Conservation (phyloP, 805 yeast genomes). For the Kodamaea kakaduensis region DNA sequence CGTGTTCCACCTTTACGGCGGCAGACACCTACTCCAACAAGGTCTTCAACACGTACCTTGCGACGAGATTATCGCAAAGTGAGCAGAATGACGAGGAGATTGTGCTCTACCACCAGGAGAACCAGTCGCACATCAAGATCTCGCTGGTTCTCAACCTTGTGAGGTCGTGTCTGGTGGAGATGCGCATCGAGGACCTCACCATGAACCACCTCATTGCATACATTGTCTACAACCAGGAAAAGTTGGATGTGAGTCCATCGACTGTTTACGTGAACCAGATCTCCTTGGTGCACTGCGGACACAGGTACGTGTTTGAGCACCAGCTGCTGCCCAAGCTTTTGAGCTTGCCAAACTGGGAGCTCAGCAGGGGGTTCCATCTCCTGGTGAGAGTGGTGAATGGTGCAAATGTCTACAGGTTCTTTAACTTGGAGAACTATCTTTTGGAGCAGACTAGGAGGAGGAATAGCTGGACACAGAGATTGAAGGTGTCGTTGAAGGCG, state of each 20-base stretch:
- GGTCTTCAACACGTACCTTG: constrained; percentile 10
- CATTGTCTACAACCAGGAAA: constrained; percentile 14
- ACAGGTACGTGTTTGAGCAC: constrained; percentile 5
- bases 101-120: constrained; percentile 11
- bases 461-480: neutral
- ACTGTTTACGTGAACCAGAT: constrained; percentile 17
- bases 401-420: constrained; percentile 12
- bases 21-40: constrained; percentile 10
- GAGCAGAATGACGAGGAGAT: constrained; percentile 8
- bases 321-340: constrained; percentile 3
- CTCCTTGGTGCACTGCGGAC: constrained; percentile 18
- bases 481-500: neutral
- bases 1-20: constrained; percentile 15
- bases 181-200: constrained; percentile 12
- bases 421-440: constrained; percentile 13
- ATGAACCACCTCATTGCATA: constrained; percentile 20
- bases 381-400: neutral
- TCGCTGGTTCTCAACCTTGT: constrained; percentile 15
- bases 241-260: constrained; percentile 1
- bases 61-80: constrained; percentile 4
- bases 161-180: constrained; percentile 8
- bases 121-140: constrained; percentile 14
- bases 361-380: constrained; percentile 10
- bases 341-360: constrained; percentile 6
- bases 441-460: neutral